A percentile compares a stretch with the other conserved stretches of the same genome.
These are phyloP conservation scores for Corylus heterophylla DNA, from an alignment of 306 rosid genomes.

Conservation along the genomic window DNA sequence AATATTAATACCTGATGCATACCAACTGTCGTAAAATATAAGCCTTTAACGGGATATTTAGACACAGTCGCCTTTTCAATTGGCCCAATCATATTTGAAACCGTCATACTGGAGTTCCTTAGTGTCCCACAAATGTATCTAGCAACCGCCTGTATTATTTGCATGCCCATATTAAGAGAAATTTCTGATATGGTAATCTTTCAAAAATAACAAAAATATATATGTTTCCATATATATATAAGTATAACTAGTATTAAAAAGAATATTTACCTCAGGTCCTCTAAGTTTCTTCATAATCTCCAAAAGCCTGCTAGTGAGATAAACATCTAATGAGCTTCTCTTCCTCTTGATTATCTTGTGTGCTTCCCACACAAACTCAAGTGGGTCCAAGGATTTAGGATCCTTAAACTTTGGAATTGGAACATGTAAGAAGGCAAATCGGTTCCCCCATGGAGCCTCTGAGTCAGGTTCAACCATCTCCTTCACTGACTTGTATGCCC, in stretches of 20 bases:
- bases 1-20: conserved; percentile 42
- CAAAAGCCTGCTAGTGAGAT: conserved; percentile 35
- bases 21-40: conserved; percentile 45
- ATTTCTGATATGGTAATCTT: too few species aligned
- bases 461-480: conserved; percentile 44
- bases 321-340: conserved; percentile 33
- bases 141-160: conserved; percentile 38
- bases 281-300: conserved; percentile 31
- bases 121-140: conserved; percentile 32
- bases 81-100: conserved; percentile 54
- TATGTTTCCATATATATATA: too few species aligned
- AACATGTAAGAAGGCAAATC: conserved; percentile 38
- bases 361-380: conserved; percentile 40
- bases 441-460: conserved; percentile 50
- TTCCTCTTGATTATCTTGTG: conserved; percentile 34
- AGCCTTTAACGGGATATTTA: conserved; percentile 43
- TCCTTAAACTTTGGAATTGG: conserved; percentile 43
- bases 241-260: too few species aligned
- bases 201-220: too few species aligned
- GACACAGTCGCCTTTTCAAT: conserved; percentile 49
- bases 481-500: conserved; percentile 40
- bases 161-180: neutral
- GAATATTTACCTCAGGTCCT: conserved; percentile 49
- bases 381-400: conserved; percentile 28
- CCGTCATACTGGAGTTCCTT: conserved; percentile 46